These are phyloP conservation scores for Dacryopinax primogenitus DNA, from an alignment of 768 basidiomycete species.

Conservation along the genomic window DNA sequence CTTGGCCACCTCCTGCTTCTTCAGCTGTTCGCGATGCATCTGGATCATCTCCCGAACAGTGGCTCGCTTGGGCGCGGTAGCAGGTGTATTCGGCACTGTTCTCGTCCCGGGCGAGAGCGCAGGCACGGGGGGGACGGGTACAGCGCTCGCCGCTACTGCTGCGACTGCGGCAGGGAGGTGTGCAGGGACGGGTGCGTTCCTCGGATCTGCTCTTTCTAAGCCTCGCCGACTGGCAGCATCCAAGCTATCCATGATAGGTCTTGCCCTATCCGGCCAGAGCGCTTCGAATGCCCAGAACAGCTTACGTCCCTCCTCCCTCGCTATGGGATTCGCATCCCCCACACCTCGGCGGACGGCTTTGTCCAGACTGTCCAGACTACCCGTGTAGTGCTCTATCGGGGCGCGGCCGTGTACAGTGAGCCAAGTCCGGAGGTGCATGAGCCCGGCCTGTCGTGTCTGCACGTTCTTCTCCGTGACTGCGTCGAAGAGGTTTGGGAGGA, in stretches of 20 bases:
- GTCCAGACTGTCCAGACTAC: constrained; percentile 59
- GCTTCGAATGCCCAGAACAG: constrained; percentile 70
- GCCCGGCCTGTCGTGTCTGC: constrained; percentile 52
- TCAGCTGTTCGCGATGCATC: constrained; percentile 1
- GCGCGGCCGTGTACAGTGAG: constrained; percentile 58
- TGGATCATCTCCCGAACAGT: constrained; percentile 29
- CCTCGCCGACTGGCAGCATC: constrained; percentile 63
- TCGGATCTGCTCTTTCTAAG: constrained; percentile 73
- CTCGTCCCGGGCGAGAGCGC: constrained; percentile 40
- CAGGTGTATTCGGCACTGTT: constrained; percentile 71
- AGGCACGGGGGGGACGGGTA: constrained; percentile 29
- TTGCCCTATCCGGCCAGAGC: constrained; percentile 63
- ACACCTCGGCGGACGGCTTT: constrained; percentile 60
- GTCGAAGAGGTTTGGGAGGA: constrained; percentile 56
- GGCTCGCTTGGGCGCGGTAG: constrained; percentile 79
- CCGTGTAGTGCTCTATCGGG: constrained; percentile 48
- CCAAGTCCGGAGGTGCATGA: constrained; percentile 62
- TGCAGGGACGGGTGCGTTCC: constrained; percentile 17
- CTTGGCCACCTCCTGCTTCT: neutral
- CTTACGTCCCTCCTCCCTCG: constrained; percentile 56
- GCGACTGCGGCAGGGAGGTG: constrained; percentile 25
- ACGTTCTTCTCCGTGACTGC: constrained; percentile 69
- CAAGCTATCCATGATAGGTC: constrained; percentile 47
- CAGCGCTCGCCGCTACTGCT: constrained; percentile 23
- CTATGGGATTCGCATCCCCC: constrained; percentile 64